These are phyloP conservation scores for Globisporangium paddicum DNA, from an alignment of 352 stramenopile genomes.

Conservation along the genomic window DNA sequence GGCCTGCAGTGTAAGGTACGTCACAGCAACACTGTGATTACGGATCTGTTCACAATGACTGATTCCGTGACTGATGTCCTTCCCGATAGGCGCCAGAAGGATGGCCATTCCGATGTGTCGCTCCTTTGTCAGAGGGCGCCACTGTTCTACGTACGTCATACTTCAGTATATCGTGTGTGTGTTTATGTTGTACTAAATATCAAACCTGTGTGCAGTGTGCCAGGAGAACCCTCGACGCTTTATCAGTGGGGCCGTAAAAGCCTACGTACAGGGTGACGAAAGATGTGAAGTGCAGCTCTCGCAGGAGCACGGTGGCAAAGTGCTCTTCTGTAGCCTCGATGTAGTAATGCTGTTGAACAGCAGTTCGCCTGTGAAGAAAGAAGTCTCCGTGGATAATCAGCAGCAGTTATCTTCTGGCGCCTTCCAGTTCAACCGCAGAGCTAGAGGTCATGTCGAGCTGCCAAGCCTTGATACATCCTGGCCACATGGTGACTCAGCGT, in stretches of 20 bases:
- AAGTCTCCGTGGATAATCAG: conserved; percentile 2
- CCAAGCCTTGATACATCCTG: background rate
- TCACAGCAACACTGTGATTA: background rate
- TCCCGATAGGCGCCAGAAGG: conserved; percentile 2
- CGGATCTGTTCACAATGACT: background rate
- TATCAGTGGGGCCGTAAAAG: conserved; percentile 28
- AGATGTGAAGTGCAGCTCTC: conserved; percentile 30
- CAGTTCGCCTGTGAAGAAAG: conserved; percentile 18
- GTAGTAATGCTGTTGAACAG: conserved; percentile 49
- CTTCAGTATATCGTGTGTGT: background rate
- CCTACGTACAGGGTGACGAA: conserved; percentile 18
- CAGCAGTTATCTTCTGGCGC: background rate
- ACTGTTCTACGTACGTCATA: conserved; percentile 28
- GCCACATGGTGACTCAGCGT: background rate
- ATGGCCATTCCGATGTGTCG: conserved; percentile 12
- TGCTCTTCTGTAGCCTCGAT: conserved; percentile 33
- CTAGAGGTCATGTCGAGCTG: background rate
- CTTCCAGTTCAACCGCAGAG: background rate
- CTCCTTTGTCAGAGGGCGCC: conserved; percentile 16
- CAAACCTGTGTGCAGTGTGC: conserved; percentile 20
- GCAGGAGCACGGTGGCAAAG: conserved; percentile 20
- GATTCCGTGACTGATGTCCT: background rate
- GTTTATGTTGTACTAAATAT: background rate
- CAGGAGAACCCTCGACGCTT: conserved; percentile 33
- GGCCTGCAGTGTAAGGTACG: conserved; percentile 5